Conservation (phyloP, 371 early-diverging fungal genomes). For the Mucor mucedo region DNA sequence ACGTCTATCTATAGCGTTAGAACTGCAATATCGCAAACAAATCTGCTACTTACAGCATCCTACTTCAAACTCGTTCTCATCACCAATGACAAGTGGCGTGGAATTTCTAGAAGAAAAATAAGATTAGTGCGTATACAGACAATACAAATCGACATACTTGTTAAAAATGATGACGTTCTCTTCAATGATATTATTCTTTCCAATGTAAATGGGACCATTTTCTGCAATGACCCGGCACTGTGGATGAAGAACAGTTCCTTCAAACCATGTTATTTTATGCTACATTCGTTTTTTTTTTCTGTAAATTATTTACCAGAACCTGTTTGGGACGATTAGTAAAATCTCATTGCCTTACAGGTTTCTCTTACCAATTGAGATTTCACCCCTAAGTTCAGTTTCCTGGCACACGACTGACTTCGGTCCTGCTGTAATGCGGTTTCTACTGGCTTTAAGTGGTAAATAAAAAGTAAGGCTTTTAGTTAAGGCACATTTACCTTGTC, state of each 20-base stretch:
- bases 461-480: background rate
- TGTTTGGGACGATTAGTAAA: constrained; percentile 1
- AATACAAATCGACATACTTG: constrained; percentile 49
- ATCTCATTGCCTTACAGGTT: background rate
- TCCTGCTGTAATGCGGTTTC: constrained; percentile 56
- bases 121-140: too few relatives aligned
- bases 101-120: constrained; percentile 30
- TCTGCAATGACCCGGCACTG: constrained; percentile 75
- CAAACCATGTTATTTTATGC: background rate
- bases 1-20: constrained; percentile 51
- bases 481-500: constrained; percentile 16
- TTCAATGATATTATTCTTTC: constrained; percentile 76
- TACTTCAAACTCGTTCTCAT: constrained; percentile 80
- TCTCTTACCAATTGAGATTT: constrained; percentile 61
- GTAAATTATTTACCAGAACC: constrained; percentile 20
- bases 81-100: constrained; percentile 70
- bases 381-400: constrained; percentile 67
- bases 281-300: background rate
- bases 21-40: too few relatives aligned
- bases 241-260: constrained; percentile 79
- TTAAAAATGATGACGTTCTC: constrained; percentile 77
- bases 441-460: background rate
- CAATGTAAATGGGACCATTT: constrained; percentile 75
- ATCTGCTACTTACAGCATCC: constrained; percentile 61
- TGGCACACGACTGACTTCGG: constrained; percentile 66